Percentiles rank a stretch among this genome's conserved stretches.
Evolutionary conservation across 169 alveolate genomes (phyloP).

Genomic region (Neospora caninum): DNA sequence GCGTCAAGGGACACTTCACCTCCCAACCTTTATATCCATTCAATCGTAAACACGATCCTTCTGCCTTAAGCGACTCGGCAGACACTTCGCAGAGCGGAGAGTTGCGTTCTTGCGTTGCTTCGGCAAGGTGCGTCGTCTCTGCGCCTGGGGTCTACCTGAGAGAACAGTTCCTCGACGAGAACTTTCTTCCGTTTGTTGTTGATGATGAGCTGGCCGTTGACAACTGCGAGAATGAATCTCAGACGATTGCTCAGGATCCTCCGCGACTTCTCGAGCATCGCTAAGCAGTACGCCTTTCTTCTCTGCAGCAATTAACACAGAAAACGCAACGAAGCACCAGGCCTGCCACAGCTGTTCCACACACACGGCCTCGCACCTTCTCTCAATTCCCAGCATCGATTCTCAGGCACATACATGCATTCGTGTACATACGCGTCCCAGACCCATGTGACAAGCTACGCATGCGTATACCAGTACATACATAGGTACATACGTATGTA

Average conservation of each 20-base stretch:
- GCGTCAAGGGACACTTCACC: no score
- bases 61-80: no score
- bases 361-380: no score
- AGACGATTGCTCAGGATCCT: constrained; percentile 44
- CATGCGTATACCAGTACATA: background rate
- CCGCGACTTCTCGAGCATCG: constrained; percentile 57
- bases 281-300: constrained; percentile 47
- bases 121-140: no score
- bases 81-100: no score
- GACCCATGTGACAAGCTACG: background rate
- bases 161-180: constrained; percentile 55
- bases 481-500: background rate
- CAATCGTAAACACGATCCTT: no score
- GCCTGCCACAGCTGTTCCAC: no score
- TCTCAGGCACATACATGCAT: no score
- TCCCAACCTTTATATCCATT: no score
- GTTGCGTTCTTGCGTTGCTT: no score
- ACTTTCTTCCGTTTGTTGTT: constrained; percentile 56
- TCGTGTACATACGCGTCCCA: background rate
- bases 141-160: constrained; percentile 54
- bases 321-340: background rate
- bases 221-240: constrained; percentile 79
- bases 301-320: constrained; percentile 33
- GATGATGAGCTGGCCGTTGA: constrained; percentile 86
- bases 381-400: no score